phyloP scores from a whole-genome alignment of 2,329 filamentous ascomycete species.

The Didymella exigua region DNA sequence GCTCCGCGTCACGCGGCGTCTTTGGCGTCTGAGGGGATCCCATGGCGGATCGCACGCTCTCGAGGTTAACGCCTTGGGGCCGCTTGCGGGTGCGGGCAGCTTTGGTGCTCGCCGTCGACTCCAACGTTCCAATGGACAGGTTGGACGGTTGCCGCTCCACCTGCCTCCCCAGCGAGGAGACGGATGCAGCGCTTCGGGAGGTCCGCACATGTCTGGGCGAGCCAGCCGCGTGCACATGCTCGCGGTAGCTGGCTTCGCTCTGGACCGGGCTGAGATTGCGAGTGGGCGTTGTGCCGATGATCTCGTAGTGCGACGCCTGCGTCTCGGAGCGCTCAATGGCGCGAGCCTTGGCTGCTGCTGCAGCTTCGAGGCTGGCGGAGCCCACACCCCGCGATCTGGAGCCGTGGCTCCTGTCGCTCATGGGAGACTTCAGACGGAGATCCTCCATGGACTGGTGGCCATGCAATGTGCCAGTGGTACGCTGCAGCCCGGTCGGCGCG shows the following conservation, averaged over 20 bases:
- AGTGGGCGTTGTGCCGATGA: constrained; percentile 44
- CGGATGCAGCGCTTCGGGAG: constrained; percentile 50
- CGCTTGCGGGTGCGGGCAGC: constrained; percentile 60
- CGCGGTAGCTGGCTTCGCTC: constrained; percentile 80
- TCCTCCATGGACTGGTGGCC: constrained; percentile 60
- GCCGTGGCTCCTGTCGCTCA: constrained; percentile 53
- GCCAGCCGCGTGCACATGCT: constrained; percentile 29
- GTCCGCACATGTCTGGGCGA: constrained; percentile 58
- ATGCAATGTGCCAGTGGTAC: constrained; percentile 70
- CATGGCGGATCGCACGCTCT: constrained; percentile 58
- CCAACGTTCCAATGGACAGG: constrained; percentile 64
- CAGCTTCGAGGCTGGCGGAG: constrained; percentile 34
- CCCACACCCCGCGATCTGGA: constrained; percentile 34
- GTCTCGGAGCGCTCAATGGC: constrained; percentile 42
- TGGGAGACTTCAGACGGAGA: constrained; percentile 53
- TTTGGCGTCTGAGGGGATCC: constrained; percentile 35
- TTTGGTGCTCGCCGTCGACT: constrained; percentile 64
- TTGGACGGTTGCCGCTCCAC: constrained; percentile 58
- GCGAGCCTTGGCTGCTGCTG: constrained; percentile 48
- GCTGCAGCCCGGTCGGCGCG: constrained; percentile 61
- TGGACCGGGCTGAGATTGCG: constrained; percentile 86
- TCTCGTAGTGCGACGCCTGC: constrained; percentile 47
- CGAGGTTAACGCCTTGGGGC: constrained; percentile 59
- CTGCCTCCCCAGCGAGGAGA: constrained; percentile 68
- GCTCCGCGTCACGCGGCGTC: constrained; percentile 51